Base-by-base conservation (phyloP, 139 green algal genomes). In the Pseudopediastrum boryanum region DNA sequence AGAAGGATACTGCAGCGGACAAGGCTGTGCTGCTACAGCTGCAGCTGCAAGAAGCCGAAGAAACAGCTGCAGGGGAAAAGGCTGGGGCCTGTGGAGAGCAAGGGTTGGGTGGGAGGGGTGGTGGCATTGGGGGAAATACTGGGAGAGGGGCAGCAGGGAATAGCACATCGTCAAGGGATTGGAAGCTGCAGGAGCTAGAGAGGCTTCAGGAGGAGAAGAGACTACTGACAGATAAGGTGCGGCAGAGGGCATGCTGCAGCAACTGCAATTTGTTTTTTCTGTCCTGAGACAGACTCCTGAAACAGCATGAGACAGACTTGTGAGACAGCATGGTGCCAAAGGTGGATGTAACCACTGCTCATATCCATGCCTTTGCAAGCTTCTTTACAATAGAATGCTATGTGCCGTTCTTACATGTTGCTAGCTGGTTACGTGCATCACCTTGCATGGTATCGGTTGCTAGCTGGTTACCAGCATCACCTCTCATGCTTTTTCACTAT, bases 131-230 rank as follows among this genome's bases (percentile, higher is more conserved):
- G 10, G 56, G 70, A 23, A 43, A 52, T 36, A 29, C 38, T n/a
- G n/a, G n/a, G n/a, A n/a, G 31, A 66, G n/a, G 31, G 36, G 19
- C 54, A 66, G 58, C 25, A 38, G 25, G 27, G 38, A 3, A 38
- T 63, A 31, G 6, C n/a, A 29, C 36, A 41, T 66, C 6, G 6
- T 66, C 58, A 27, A 7, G 10, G 5, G 58, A 66, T 16, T 77
- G 71, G 71, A 69, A 78, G 71, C n/a, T 78, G 39, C 44, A 65
- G 44, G 71, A 78, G 71, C 64, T 78, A 12, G 39, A 78, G n/a
- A 39, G 71, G 39, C 54, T 78, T 54, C 71, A 69, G 36, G 5
- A 78, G 10, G 71, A 70, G 8, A 68, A 69, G 9, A n/a, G 38
- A 21, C 56, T 59, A 41, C 21, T 78, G 71, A 54, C 68, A 8